Base-by-base conservation (phyloP, 2,329 filamentous ascomycete species). In the Ophiostoma piceae region DNA sequence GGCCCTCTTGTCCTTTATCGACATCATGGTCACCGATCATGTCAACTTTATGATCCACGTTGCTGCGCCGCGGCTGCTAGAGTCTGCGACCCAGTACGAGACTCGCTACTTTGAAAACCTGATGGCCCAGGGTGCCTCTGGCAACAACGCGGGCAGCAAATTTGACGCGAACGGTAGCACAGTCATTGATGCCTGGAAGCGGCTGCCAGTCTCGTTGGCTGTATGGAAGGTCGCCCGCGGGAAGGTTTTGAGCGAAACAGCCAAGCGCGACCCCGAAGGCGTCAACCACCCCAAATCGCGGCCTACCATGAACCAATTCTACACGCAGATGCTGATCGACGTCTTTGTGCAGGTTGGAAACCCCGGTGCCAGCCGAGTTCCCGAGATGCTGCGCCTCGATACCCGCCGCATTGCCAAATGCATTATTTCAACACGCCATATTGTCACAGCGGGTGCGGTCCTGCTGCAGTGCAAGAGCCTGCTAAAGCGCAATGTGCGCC, bases 401-500 rank as follows among this genome's bases (percentile, higher is more conserved):
- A 84, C 83, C 68, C 89, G 91, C 19, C 85, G 26, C 26, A 29
- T 92, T 60, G 78, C 80, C 2, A 82, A 83, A 29, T 84, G 87
- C 66, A 85, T 87, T 9, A 77, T 80, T 35, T 82, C 87, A 71
- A 83, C 87, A 0, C 79, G 89, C 65, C 85, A 87, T 64, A 89
- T 94, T 74, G 86, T 91, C 29, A 90, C 90, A 0, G 86, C 90
- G 3, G 90, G 90, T 1, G 89, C 91, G 0, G 89, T 94, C 66
- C 81, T 94, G 37, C 80, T 94, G 16, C 92, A 92, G 68, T 90
- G 89, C 78, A 95, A 95, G 81, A 94, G 93, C 74, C 82, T 94
- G 8, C 84, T 95, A 41, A 94, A 93, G 79, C 87, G 92, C 19
- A 91, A 94, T 75, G 90, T 92, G 3, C 87, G 92, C 64, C 85